Conservation (phyloP, 2,329 filamentous ascomycete genomes). For the Fonsecaea multimorphosa region DNA sequence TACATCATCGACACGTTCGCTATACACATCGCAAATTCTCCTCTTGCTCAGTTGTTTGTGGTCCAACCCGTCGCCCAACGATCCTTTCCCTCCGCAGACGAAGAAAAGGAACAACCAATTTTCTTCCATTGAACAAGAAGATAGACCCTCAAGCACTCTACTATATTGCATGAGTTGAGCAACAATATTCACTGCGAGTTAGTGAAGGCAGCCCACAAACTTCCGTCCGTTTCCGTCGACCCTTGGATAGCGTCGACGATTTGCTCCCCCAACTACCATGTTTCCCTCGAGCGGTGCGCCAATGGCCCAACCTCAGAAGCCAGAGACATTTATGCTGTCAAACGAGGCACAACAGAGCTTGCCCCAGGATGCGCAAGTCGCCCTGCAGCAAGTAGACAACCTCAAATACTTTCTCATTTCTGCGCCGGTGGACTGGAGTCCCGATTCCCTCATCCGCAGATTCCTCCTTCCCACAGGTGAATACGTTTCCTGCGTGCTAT, state of each 20-base stretch:
- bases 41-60: slow-evolving; percentile 22
- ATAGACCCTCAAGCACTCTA: slow-evolving; percentile 19
- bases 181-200: slow-evolving; percentile 13
- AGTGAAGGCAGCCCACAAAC: slow-evolving; percentile 35
- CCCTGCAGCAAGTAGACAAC: slow-evolving; percentile 97
- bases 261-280: slow-evolving; percentile 57
- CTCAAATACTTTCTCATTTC: slow-evolving; percentile 99
- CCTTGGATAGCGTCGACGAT: slow-evolving; percentile 28
- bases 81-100: slow-evolving; percentile 14
- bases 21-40: slow-evolving; percentile 31
- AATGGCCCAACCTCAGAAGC: slow-evolving; percentile 93
- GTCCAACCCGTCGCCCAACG: slow-evolving; percentile 16
- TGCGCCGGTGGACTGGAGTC: slow-evolving; percentile 95
- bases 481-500: slow-evolving; percentile 97
- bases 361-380: slow-evolving; percentile 94
- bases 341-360: slow-evolving; percentile 95
- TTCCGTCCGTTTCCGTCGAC: slow-evolving; percentile 31
- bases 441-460: slow-evolving; percentile 93
- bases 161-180: slow-evolving; percentile 14
- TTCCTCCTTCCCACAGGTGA: slow-evolving; percentile 96
- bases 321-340: slow-evolving; percentile 98
- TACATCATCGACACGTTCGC: slow-evolving; percentile 38
- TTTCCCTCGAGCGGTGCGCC: slow-evolving; percentile 78
- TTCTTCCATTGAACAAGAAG: slow-evolving; percentile 6
- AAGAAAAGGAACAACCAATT: background rate